Evolutionary conservation across 140 eudicot genomes (phyloP).

Genomic region (Ambrosia hybrid): DNA sequence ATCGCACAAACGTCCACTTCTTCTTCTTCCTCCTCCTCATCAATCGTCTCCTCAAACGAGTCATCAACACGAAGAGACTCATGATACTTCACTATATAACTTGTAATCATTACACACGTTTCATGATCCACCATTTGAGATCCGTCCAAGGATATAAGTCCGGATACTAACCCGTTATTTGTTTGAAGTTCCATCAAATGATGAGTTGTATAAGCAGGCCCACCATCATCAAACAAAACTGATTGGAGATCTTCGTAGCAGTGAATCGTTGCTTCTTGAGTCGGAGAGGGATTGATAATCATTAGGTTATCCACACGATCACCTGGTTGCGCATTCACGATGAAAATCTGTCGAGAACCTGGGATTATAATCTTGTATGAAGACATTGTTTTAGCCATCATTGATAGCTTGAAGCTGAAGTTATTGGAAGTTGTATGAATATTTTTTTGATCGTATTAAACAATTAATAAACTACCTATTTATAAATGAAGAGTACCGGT

Average conservation of each 20-base stretch:
- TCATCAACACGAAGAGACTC: not conserved
- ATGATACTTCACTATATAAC: not conserved
- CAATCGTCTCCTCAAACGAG: not conserved
- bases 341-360: not conserved
- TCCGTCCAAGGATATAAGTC: not conserved
- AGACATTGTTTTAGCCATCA: conserved; percentile 7
- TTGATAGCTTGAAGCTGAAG: not conserved
- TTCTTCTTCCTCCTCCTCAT: not conserved
- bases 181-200: conserved; percentile 1
- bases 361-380: conserved; percentile 17
- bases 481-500: too few species aligned
- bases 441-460: too few species aligned
- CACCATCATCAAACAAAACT: not conserved
- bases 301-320: not conserved
- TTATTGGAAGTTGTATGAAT: too few species aligned
- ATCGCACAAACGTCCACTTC: conserved; percentile 19
- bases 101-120: too few species aligned
- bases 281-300: not conserved
- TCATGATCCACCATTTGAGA: too few species aligned
- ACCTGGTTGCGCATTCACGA: conserved; percentile 14
- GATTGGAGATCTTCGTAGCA: conserved; percentile 2
- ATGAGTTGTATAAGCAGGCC: not conserved
- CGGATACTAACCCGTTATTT: not conserved
- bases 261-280: not conserved
- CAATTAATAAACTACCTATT: not conserved